Evolutionary conservation across 1,284 basidiomycete genomes (phyloP), one percentile per base, ranked within the genome.

Genomic region (Microbotryum silenes-acaulis): DNA sequence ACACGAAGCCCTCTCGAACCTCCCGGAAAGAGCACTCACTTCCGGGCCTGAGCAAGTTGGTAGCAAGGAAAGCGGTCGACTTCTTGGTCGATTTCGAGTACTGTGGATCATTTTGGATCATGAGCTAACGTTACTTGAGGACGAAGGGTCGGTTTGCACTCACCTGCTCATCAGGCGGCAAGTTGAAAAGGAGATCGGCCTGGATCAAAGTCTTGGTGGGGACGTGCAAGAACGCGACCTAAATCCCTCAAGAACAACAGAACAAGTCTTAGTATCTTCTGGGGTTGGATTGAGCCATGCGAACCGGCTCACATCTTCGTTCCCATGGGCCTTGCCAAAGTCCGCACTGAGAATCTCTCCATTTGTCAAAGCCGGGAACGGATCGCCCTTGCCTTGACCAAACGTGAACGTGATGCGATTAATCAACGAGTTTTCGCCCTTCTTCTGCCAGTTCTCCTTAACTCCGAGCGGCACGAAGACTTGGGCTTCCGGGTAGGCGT

Each of bases 181-280:
- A 78, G 76, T 97, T 97, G 79, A 94, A 86, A 6, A 97, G 74
- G 51, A 97, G 78, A 74, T 98, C 94, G 1, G 89, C 94, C 73
- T 88, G 80, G 60, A 97, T 82, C 58, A 97, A 78, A 0, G 87
- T 85, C 73, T 85, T 88, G 18, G 85, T 87, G 0, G 84, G 81
- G 18, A 79, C 77, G 73, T 97, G 94, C 65, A 88, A 82, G 75
- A 93, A 96, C 0, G 89, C 89, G 20, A 96, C 83, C 66, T 97
- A 18, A 3, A 42, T 42, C 6, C 94, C 73, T 90, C 72, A 65
- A 57, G 4, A 64, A 58, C 8, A 61, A 56, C 42, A 71, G 20
- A 50, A 27, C 27, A 14, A 18, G 27, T 50, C 25, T 23, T 3
- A 23, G 48, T 9, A 4, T 25, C 25, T 25, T 50, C 20, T 21